Conservation (phyloP, 495 filamentous ascomycete genomes). For the Emericellopsis terricola region DNA sequence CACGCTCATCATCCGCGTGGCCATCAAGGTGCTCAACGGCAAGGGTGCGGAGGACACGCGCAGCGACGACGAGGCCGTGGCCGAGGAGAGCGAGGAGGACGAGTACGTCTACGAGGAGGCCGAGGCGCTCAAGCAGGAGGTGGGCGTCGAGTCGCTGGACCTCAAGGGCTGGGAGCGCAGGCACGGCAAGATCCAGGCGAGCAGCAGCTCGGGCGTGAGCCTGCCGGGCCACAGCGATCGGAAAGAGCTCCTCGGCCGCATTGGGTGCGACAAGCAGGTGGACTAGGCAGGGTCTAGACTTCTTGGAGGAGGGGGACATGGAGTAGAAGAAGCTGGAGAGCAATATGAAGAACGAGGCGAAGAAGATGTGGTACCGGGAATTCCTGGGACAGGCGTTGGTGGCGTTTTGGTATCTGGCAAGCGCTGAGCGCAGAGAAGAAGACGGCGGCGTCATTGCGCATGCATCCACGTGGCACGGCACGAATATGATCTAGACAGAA, state of each 20-base stretch:
- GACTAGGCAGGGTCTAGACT: constrained; percentile 10
- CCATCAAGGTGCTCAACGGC: constrained; percentile 54
- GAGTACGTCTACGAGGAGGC: constrained; percentile 27
- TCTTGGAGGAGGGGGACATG: not conserved
- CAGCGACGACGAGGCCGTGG: constrained; percentile 71
- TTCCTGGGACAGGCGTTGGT: constrained; percentile 1
- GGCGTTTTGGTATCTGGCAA: too few relatives aligned
- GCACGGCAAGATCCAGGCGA: constrained; percentile 22
- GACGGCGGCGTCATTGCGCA: too few relatives aligned
- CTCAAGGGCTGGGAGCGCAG: constrained; percentile 33
- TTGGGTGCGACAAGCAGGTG: constrained; percentile 55
- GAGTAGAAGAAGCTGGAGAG: not conserved
- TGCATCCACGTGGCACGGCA: too few relatives aligned
- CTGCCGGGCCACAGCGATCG: constrained; percentile 52
- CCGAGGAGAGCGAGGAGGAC: constrained; percentile 36
- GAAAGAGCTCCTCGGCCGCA: constrained; percentile 53
- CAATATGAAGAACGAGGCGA: not conserved
- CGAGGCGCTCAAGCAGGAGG: constrained; percentile 41
- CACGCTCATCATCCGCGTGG: constrained; percentile 67
- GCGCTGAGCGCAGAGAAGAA: too few relatives aligned
- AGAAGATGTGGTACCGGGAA: too few relatives aligned
- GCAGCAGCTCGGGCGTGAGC: constrained; percentile 35
- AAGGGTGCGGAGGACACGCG: constrained; percentile 70
- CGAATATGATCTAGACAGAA: too few relatives aligned
- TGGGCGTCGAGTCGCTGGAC: constrained; percentile 42